These are phyloP conservation scores for Sugiyamaella qingdaonensis DNA, from an alignment of 805 yeast species.

Conservation along the genomic window DNA sequence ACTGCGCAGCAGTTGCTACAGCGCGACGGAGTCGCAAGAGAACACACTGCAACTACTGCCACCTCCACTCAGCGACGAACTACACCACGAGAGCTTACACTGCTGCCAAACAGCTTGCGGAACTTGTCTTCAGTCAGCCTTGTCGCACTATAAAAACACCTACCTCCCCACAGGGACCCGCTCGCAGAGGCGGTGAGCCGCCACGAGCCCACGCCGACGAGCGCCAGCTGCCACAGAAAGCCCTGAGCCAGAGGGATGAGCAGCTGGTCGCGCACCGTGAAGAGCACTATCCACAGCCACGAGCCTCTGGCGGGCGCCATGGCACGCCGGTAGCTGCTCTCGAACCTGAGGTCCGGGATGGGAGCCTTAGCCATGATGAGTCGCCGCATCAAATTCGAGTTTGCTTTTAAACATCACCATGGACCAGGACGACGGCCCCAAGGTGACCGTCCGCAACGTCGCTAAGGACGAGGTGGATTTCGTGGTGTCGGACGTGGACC, in stretches of 20 bases:
- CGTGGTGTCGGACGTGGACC: conserved; percentile 78
- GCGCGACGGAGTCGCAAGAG: too few species aligned
- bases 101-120: not conserved
- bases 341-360: conserved; percentile 31
- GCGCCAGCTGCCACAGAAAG: conserved; percentile 31
- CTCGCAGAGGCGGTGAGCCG: not conserved
- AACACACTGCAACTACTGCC: too few species aligned
- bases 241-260: conserved; percentile 34
- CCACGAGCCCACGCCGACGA: conserved; percentile 18
- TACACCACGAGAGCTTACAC: too few species aligned
- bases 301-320: conserved; percentile 32
- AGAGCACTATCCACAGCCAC: conserved; percentile 21
- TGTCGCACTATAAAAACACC: not conserved
- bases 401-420: conserved; percentile 5
- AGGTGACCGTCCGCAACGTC: conserved; percentile 82
- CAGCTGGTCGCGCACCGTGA: conserved; percentile 33
- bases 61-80: too few species aligned
- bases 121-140: not conserved
- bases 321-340: conserved; percentile 28
- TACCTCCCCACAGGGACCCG: conserved; percentile 1
- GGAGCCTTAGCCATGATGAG: not conserved
- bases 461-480: conserved; percentile 87
- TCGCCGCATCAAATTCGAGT: not conserved
- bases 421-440: conserved; percentile 49
- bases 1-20: too few species aligned